phyloP scores from a whole-genome alignment of 208 protist genomes.

The Trypanosoma melophagium region DNA sequence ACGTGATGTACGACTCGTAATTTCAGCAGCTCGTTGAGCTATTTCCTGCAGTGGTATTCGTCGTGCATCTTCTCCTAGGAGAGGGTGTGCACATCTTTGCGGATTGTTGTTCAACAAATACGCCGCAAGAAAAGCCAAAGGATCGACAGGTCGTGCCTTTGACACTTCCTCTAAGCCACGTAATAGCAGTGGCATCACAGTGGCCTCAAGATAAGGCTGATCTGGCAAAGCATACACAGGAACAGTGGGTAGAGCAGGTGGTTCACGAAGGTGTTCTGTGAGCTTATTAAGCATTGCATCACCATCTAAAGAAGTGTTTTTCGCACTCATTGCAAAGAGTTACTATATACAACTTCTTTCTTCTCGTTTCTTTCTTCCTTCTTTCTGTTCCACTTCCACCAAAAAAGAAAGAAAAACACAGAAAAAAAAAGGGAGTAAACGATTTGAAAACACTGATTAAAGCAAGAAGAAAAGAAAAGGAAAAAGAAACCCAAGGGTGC shows the following conservation, averaged over 20 bases:
- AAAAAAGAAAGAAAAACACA: constrained; percentile 16
- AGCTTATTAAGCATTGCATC: constrained; percentile 21
- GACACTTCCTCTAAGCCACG: constrained; percentile 77
- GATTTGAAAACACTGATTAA: too few species aligned
- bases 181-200: constrained; percentile 75
- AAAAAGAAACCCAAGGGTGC: too few species aligned
- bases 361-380: too few species aligned
- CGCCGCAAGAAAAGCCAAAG: constrained; percentile 79
- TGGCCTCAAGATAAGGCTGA: constrained; percentile 74
- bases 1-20: constrained; percentile 8
- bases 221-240: constrained; percentile 75
- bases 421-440: constrained; percentile 23
- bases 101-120: constrained; percentile 87
- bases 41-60: constrained; percentile 41
- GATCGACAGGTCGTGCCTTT: constrained; percentile 59
- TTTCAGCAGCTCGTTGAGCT: constrained; percentile 29
- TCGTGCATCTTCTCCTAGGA: constrained; percentile 31
- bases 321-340: not conserved
- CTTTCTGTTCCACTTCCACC: too few species aligned
- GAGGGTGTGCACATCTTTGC: constrained; percentile 39
- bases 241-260: constrained; percentile 19
- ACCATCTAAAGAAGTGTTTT: not conserved
- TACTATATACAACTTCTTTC: not conserved
- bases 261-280: constrained; percentile 20
- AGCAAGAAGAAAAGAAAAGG: too few species aligned